Percentiles rank a stretch among this genome's conserved stretches.
phyloP scores from a whole-genome alignment of 2,329 filamentous ascomycete species.

The Cucurbitaria berberidis region DNA sequence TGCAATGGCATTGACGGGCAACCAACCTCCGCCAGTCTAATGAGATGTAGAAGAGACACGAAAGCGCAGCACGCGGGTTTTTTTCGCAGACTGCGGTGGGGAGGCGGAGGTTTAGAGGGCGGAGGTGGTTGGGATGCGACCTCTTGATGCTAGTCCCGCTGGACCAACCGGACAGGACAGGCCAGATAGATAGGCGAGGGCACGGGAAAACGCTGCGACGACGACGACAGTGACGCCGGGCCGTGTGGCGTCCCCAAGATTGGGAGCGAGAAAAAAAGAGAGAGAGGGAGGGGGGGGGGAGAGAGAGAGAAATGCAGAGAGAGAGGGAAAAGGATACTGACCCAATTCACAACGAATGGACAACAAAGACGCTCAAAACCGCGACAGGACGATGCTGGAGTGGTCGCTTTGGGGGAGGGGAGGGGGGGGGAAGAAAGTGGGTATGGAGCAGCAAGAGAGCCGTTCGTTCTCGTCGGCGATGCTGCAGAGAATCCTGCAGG shows the following conservation, averaged over 20 bases:
- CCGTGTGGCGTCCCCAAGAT: too few species aligned
- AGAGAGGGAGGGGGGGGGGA: too few species aligned
- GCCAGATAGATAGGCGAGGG: conserved; percentile 49
- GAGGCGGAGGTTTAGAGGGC: conserved; percentile 48
- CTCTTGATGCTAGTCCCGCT: conserved; percentile 46
- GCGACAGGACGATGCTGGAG: conserved; percentile 18
- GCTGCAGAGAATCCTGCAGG: conserved; percentile 48
- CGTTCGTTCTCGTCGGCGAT: conserved; percentile 45
- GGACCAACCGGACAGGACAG: conserved; percentile 43
- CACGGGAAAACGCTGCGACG: conserved; percentile 43
- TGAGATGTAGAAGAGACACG: conserved; percentile 26
- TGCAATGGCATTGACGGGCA: conserved; percentile 11
- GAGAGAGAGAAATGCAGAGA: too few species aligned
- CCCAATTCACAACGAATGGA: conserved; percentile 35
- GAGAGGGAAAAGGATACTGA: conserved; percentile 20
- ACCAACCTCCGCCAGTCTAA: conserved; percentile 30
- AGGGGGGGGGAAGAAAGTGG: conserved; percentile 35
- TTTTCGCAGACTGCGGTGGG: conserved; percentile 40
- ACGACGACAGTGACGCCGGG: conserved; percentile 15
- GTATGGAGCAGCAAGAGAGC: too few species aligned
- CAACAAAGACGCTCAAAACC: conserved; percentile 16
- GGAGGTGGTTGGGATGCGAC: conserved; percentile 52
- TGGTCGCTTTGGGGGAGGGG: conserved; percentile 30
- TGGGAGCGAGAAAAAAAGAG: too few species aligned
- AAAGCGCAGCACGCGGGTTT: conserved; percentile 32